phyloP scores from a whole-genome alignment of 2,329 filamentous ascomycete species.

The Huntiella bhutanensis region DNA sequence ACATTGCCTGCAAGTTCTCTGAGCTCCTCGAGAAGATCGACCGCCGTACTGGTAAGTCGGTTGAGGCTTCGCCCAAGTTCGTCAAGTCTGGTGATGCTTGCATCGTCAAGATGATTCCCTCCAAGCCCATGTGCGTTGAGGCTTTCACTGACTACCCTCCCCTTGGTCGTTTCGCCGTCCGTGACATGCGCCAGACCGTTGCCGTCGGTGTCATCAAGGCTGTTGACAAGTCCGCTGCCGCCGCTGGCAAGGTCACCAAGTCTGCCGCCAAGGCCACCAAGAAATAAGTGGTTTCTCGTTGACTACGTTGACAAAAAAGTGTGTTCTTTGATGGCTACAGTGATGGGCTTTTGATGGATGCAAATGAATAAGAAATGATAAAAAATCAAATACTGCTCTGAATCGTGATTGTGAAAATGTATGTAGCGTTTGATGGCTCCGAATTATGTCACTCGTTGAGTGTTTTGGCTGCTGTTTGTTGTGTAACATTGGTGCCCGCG shows the following conservation, averaged over 20 bases:
- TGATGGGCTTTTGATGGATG: conserved; percentile 7
- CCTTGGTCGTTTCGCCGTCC: conserved; percentile 99
- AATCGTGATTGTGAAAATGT: neutral
- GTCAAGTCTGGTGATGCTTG: conserved; percentile 99
- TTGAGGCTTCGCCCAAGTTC: conserved; percentile 89
- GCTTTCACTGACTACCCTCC: conserved; percentile 99
- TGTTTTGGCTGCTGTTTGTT: no score
- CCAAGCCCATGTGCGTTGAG: conserved; percentile 99
- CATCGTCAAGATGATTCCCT: conserved; percentile 99
- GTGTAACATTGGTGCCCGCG: no score
- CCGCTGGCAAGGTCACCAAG: conserved; percentile 49
- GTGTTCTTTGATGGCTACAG: conserved; percentile 2
- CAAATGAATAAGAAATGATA: conserved; percentile 11
- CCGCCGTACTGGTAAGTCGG: conserved; percentile 97
- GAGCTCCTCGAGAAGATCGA: conserved; percentile 99
- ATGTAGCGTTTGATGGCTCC: neutral
- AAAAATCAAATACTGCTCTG: neutral
- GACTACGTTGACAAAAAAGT: conserved; percentile 10
- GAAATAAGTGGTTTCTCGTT: conserved; percentile 36
- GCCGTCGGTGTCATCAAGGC: conserved; percentile 91
- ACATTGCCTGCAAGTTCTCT: conserved; percentile 99
- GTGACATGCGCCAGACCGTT: conserved; percentile 88
- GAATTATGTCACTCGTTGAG: no score
- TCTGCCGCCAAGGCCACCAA: conserved; percentile 55
- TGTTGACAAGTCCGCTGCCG: conserved; percentile 44